Evolutionary conservation across 257 asterid genomes (phyloP).

Genomic region (Pogostemon cablin): DNA sequence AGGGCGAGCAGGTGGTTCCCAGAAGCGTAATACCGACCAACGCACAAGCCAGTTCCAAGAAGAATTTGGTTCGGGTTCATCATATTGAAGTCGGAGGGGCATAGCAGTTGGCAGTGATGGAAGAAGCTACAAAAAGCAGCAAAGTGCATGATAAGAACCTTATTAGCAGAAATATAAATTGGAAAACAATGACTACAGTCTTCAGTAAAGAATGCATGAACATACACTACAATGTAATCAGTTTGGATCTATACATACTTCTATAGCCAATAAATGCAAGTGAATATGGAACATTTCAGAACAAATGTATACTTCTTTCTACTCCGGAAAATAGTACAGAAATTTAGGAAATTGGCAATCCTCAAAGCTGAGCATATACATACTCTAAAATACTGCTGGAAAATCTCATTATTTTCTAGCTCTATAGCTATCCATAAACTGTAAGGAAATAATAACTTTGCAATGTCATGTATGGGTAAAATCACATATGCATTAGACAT

Average conservation of each 20-base stretch:
- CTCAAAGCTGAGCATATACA: neutral
- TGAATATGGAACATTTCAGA: neutral
- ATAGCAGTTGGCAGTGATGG: conserved; percentile 64
- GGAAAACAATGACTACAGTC: neutral
- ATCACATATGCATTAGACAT: neutral
- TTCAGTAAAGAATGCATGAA: neutral
- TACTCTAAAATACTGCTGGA: neutral
- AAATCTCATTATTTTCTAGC: neutral
- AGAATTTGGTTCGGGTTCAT: conserved; percentile 63
- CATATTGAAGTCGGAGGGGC: conserved; percentile 84
- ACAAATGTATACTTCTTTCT: neutral
- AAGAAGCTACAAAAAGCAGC: conserved; percentile 56
- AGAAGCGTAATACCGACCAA: conserved; percentile 70
- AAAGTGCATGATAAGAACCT: conserved; percentile 12
- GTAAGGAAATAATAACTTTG: neutral
- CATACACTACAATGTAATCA: too few relatives aligned
- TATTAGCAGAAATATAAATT: neutral
- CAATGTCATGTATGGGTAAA: neutral
- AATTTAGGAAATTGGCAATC: neutral
- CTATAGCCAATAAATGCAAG: neutral
- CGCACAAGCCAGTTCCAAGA: conserved; percentile 85
- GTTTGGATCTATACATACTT: neutral
- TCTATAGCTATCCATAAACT: neutral
- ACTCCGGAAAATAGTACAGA: neutral
- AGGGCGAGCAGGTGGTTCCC: conserved; percentile 60